Evolutionary conservation across 805 yeast genomes (phyloP).

Genomic region (Saccharomycopsis fodiens): DNA sequence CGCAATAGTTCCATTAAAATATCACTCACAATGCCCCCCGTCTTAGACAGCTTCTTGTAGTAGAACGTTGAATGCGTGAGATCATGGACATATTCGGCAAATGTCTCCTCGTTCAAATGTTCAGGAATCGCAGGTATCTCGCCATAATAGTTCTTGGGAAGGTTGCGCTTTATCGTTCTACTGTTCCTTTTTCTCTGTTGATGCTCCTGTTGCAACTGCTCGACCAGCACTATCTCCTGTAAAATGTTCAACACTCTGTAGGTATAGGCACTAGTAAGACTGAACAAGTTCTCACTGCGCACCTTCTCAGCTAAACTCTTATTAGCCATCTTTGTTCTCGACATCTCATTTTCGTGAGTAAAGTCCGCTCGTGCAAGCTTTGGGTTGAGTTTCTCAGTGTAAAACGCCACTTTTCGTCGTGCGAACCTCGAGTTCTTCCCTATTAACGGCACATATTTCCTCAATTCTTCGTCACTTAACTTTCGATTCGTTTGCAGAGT

Average conservation of each 20-base stretch:
- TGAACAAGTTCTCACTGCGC: conserved; percentile 3
- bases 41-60: conserved; percentile 30
- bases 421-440: conserved; percentile 16
- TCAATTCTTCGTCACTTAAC: conserved; percentile 14
- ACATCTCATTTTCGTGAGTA: conserved; percentile 1
- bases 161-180: neutral
- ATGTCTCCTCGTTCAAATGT: conserved; percentile 22
- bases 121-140: conserved; percentile 33
- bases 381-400: conserved; percentile 5
- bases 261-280: neutral
- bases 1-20: conserved; percentile 34
- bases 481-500: too few species aligned
- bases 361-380: conserved; percentile 4
- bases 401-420: conserved; percentile 9
- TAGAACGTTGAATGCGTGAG: conserved; percentile 33
- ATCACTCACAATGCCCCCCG: conserved; percentile 32
- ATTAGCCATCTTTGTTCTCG: conserved; percentile 4
- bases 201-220: conserved; percentile 1
- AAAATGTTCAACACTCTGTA: conserved; percentile 13
- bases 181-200: neutral
- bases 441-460: conserved; percentile 13
- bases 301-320: neutral
- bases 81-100: conserved; percentile 30
- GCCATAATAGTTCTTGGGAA: conserved; percentile 10
- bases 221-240: conserved; percentile 9